Evolutionary conservation across 805 yeast genomes (phyloP).

Genomic region (Dipodascus geniculatus): DNA sequence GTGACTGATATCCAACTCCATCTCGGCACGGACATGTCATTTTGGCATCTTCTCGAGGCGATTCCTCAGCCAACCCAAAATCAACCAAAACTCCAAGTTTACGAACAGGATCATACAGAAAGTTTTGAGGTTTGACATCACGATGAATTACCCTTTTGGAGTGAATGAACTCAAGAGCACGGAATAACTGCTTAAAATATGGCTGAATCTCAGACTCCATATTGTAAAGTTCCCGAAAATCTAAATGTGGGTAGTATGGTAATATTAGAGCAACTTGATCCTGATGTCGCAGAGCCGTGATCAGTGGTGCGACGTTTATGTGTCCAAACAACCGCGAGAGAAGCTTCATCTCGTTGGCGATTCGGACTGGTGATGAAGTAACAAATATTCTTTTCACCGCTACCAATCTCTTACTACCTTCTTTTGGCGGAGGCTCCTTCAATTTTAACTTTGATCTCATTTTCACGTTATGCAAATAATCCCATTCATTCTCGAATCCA

Average conservation of each 20-base stretch:
- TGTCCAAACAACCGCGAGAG: slow-evolving; percentile 31
- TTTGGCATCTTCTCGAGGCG: slow-evolving; percentile 8
- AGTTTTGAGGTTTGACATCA: slow-evolving; percentile 74
- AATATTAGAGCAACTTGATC: slow-evolving; percentile 91
- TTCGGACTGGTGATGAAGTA: slow-evolving; percentile 88
- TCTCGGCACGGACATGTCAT: slow-evolving; percentile 13
- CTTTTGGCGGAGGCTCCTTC: not conserved
- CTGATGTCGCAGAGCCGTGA: slow-evolving; percentile 75
- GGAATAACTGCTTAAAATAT: slow-evolving; percentile 69
- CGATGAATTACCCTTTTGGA: slow-evolving; percentile 73
- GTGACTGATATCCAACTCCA: slow-evolving; percentile 12
- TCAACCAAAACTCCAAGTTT: slow-evolving; percentile 78
- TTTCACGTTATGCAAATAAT: slow-evolving; percentile 10
- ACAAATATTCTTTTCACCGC: slow-evolving; percentile 92
- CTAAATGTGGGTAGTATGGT: slow-evolving; percentile 85
- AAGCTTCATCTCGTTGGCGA: slow-evolving; percentile 74
- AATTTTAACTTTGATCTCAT: not conserved
- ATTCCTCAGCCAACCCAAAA: slow-evolving; percentile 78
- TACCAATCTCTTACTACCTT: slow-evolving; percentile 31
- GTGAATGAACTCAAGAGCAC: slow-evolving; percentile 69
- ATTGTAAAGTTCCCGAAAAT: slow-evolving; percentile 72
- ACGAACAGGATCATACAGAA: slow-evolving; percentile 52
- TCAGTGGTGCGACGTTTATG: slow-evolving; percentile 70
- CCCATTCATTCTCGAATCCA: slow-evolving; percentile 26
- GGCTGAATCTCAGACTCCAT: slow-evolving; percentile 75